Evolutionary conservation across 805 yeast genomes (phyloP).

Genomic region (Kodamaea laetipori): DNA sequence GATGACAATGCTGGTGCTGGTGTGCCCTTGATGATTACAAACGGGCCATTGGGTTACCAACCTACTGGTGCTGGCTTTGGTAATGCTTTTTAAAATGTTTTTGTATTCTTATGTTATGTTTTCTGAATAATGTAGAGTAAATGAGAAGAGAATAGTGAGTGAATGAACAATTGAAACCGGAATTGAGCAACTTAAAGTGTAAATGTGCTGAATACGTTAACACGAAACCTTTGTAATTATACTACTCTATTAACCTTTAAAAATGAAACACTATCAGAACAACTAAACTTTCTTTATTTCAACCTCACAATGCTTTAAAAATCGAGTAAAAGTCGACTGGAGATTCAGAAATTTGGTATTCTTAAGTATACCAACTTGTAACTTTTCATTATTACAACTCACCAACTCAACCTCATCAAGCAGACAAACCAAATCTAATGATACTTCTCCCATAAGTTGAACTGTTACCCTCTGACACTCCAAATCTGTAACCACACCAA

Average conservation of each 20-base stretch:
- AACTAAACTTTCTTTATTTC: too few species aligned
- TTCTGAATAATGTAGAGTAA: not conserved
- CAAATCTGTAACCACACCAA: slow-evolving; percentile 25
- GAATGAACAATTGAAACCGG: too few species aligned
- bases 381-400: not conserved
- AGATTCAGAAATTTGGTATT: slow-evolving; percentile 8
- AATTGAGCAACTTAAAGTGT: too few species aligned
- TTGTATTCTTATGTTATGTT: slow-evolving; percentile 8
- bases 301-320: too few species aligned
- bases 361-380: not conserved
- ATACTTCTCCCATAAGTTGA: not conserved
- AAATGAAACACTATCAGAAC: too few species aligned
- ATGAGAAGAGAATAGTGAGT: too few species aligned
- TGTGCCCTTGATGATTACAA: slow-evolving; percentile 80
- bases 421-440: slow-evolving; percentile 8
- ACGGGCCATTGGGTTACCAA: slow-evolving; percentile 70
- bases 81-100: slow-evolving; percentile 38
- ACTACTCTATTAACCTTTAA: too few species aligned
- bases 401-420: slow-evolving; percentile 9
- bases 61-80: slow-evolving; percentile 76
- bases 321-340: slow-evolving; percentile 1
- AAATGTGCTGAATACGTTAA: too few species aligned
- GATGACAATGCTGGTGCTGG: slow-evolving; percentile 51
- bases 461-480: slow-evolving; percentile 25
- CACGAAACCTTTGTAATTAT: too few species aligned